Base-by-base conservation (phyloP, 805 yeast genomes). In the Schizosaccharomyces osmophilus region DNA sequence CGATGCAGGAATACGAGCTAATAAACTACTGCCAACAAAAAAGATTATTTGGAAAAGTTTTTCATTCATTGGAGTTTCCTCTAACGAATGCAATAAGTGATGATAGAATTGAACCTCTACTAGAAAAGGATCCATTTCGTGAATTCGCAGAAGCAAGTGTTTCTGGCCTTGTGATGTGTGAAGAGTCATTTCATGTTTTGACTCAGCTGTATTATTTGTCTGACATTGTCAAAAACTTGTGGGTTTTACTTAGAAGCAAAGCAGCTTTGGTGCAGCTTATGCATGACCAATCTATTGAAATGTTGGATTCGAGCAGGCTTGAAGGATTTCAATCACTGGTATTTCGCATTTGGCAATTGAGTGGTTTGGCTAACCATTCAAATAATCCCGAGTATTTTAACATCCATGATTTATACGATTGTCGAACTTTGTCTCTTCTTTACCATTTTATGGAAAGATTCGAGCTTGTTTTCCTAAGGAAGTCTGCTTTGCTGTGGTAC, bases 401-500 rank as follows among this genome's bases (percentile, higher is more conserved):
- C 15, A 29, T 1, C 11, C 11, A 45, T 45, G 51, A 51, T 24
- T 15, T 51, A 29, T 24, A 26, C n/a, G 26, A 51, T 51, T 8
- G 3, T 22, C 36, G 19, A 19, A 8, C 24, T 26, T 17, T 51
- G 4, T 51, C 32, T 29, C 22, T 29, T 17, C 57, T 51, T 22
- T 29, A 24, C 19, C 19, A 51, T 2, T 29, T 51, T 3, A 6
- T 29, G 15, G 60, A 43, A 36, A 81, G 79, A 66, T 70, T 82
- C 1, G 69, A 77, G 8, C 78, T 84, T 0, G 87, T 88, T 24
- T 85, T 82, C 65, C 72, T 85, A 61, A 74, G 94, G 64, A 78
- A 80, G 65, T 73, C 80, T 17, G 77, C 83, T 5, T 78, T 85
- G 5, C 80, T 78, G 65, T 74, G 81, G 0, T 75, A 71, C 67